These are phyloP conservation scores for Solanum stenotomum DNA, from an alignment of 257 asterid species.

Conservation along the genomic window DNA sequence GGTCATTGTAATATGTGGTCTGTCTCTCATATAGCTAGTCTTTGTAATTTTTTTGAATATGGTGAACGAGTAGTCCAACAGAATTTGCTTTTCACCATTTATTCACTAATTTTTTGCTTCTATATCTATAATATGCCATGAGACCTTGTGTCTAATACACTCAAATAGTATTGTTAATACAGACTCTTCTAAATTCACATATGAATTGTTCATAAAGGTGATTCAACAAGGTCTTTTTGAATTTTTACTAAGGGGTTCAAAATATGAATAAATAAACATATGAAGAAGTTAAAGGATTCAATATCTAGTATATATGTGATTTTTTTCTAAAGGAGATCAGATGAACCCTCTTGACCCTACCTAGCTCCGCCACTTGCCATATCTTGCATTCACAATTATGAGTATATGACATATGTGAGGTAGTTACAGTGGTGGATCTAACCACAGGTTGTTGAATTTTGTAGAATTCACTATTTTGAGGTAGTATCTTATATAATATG, in stretches of 20 bases:
- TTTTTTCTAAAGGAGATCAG: not conserved
- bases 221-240: not conserved
- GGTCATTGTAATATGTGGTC: constrained; percentile 57
- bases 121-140: not conserved
- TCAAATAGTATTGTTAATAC: not conserved
- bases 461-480: not conserved
- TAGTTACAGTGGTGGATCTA: not conserved
- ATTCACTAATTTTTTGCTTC: not conserved
- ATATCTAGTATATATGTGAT: no score
- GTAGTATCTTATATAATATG: not conserved
- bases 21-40: constrained; percentile 30
- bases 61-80: not conserved
- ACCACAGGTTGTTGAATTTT: not conserved
- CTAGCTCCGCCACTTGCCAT: not conserved
- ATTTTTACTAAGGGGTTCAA: no score
- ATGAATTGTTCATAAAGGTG: not conserved
- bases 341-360: not conserved
- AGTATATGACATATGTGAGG: not conserved
- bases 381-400: not conserved
- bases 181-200: not conserved
- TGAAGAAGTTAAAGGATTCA: not conserved
- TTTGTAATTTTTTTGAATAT: not conserved
- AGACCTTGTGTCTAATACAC: not conserved
- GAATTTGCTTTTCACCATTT: not conserved
- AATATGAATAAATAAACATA: no score